These are phyloP conservation scores for Gossypium trilobum DNA, from an alignment of 441 rosid genomes.

Conservation along the genomic window DNA sequence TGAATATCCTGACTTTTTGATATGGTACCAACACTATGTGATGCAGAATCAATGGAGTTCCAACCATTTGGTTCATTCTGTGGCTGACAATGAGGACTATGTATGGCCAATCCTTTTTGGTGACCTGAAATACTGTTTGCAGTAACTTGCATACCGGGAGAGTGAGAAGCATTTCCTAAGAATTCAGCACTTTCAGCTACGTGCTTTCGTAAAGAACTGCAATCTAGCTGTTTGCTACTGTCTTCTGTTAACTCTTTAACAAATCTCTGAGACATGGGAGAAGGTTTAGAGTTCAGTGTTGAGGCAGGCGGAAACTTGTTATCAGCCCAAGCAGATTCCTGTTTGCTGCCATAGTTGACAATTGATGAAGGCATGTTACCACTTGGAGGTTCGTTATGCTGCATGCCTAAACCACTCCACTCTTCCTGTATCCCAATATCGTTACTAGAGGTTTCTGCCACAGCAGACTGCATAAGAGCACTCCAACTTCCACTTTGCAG, in stretches of 20 bases:
- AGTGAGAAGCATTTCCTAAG: slow-evolving; percentile 32
- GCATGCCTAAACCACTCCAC: slow-evolving; percentile 43
- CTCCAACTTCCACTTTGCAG: slow-evolving; percentile 97
- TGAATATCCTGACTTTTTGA: slow-evolving; percentile 33
- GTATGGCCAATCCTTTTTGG: slow-evolving; percentile 20
- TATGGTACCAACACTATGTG: slow-evolving; percentile 20
- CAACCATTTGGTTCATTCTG: slow-evolving; percentile 31
- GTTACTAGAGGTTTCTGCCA: slow-evolving; percentile 50
- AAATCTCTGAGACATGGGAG: slow-evolving; percentile 25
- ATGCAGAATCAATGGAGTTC: slow-evolving; percentile 31
- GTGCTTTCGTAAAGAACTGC: slow-evolving; percentile 35
- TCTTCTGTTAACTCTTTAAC: slow-evolving; percentile 30
- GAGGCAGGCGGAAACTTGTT: slow-evolving; percentile 26
- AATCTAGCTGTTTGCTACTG: slow-evolving; percentile 37
- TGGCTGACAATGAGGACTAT: slow-evolving; percentile 19
- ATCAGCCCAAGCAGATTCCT: slow-evolving; percentile 33
- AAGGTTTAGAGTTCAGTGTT: slow-evolving; percentile 20
- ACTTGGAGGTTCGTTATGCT: slow-evolving; percentile 29
- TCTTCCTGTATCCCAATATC: slow-evolving; percentile 39
- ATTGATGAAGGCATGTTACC: slow-evolving; percentile 23
- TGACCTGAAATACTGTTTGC: slow-evolving; percentile 28
- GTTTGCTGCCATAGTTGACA: slow-evolving; percentile 26
- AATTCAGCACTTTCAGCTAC: slow-evolving; percentile 33
- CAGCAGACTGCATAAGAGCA: slow-evolving; percentile 95
- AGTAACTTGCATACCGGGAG: slow-evolving; percentile 31